Evolutionary conservation across 805 yeast genomes (phyloP), one percentile per base, ranked within the genome.

Genomic region (Nakazawaea sp.): DNA sequence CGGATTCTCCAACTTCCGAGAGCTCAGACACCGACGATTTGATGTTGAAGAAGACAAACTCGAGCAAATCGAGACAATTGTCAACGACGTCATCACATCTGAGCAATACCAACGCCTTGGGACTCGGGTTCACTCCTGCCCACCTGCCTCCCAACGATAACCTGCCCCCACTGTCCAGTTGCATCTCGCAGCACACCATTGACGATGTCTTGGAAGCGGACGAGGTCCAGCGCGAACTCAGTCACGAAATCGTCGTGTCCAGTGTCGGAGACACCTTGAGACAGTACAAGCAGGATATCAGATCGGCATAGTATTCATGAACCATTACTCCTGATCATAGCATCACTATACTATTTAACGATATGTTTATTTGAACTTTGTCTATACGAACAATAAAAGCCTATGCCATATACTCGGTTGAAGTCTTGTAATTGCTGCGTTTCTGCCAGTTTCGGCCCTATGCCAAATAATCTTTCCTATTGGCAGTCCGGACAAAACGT

Each of bases 401-500:
- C n/a, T n/a, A n/a, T n/a, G n/a, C n/a, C n/a, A n/a, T n/a, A n/a
- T n/a, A n/a, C n/a, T n/a, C n/a, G n/a, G n/a, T n/a, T n/a, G n/a
- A n/a, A n/a, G n/a, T n/a, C n/a, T n/a, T n/a, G n/a, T n/a, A n/a
- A n/a, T n/a, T n/a, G n/a, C n/a, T n/a, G n/a, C n/a, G n/a, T n/a
- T n/a, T n/a, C n/a, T n/a, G n/a, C n/a, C n/a, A n/a, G n/a, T n/a
- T n/a, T n/a, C n/a, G 10, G 10, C 24, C 46, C 18, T 53, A 55
- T 20, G 59, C 72, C 46, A 90, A 64, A 57, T 90, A 88, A 56
- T 89, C 92, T 66, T 92, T 90, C 62, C 97, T 80, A 59, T 82
- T 88, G 15, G 96, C 97, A 19, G 98, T 92, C 56, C 98, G 75
- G 32, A 88, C 86, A 50, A 89, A 92, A 50, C 97, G 78, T 59